These are phyloP conservation scores for Penicillium sp. DNA, from an alignment of 2,329 filamentous ascomycete species.

Conservation along the genomic window DNA sequence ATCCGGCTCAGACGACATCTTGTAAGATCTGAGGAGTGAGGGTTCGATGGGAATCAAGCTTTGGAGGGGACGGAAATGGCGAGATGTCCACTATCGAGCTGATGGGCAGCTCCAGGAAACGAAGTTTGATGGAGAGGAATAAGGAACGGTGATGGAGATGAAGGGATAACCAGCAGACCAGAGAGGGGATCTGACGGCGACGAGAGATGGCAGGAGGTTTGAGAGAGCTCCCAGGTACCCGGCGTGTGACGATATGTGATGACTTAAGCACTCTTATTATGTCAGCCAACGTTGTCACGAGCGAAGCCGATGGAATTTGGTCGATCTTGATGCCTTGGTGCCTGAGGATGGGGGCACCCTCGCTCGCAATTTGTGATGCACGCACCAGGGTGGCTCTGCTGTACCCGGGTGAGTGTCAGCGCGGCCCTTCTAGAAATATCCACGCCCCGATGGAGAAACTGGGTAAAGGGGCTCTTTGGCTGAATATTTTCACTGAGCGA, in stretches of 20 bases:
- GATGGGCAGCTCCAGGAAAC: conserved; percentile 12
- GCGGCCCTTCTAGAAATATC: too few species aligned
- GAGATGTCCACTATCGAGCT: conserved; percentile 25
- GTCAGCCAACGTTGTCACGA: conserved; percentile 26
- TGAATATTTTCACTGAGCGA: too few species aligned
- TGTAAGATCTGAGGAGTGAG: conserved; percentile 40
- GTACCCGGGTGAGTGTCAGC: too few species aligned
- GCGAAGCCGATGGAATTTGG: conserved; percentile 41
- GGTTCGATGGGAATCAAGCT: conserved; percentile 27
- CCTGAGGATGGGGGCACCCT: conserved; percentile 11
- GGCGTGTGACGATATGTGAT: conserved; percentile 40
- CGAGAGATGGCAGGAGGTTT: conserved; percentile 19
- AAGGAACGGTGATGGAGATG: conserved; percentile 13
- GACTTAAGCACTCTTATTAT: conserved; percentile 32
- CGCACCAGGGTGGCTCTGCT: too few species aligned
- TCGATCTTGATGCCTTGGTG: conserved; percentile 27
- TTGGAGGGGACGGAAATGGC: conserved; percentile 20
- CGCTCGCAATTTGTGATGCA: too few species aligned
- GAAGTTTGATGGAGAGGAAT: conserved; percentile 13
- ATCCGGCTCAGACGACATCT: conserved; percentile 68
- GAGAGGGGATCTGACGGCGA: conserved; percentile 18
- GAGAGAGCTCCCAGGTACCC: conserved; percentile 34
- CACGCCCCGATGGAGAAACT: too few species aligned
- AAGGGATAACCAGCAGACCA: conserved; percentile 19
- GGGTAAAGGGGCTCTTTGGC: too few species aligned